Conservation (phyloP, 176 grass and related monocot genomes). For the Thalia dealbata region DNA sequence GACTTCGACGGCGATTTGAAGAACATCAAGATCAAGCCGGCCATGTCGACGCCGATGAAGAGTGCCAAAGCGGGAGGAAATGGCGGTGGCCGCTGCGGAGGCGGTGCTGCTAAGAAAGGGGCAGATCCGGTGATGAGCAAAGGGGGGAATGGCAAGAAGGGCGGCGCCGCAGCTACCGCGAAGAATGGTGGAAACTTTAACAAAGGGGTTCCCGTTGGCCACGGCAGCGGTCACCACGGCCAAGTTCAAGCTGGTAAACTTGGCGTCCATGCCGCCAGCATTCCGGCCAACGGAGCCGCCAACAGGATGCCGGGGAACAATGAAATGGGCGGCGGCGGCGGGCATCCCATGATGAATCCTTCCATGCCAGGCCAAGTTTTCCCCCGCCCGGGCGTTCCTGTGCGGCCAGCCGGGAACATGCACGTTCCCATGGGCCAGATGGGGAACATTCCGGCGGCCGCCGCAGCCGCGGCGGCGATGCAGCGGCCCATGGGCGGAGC, state of each 20-base stretch:
- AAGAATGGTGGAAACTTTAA: constrained; percentile 19
- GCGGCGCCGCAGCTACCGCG: constrained; percentile 18
- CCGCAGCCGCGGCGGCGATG: constrained; percentile 13
- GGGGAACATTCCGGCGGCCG: constrained; percentile 4
- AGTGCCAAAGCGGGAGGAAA: constrained; percentile 32
- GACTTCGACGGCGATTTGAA: constrained; percentile 14
- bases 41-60: constrained; percentile 18
- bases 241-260: constrained; percentile 9
- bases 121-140: background rate
- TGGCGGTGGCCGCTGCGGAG: background rate
- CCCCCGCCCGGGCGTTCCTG: constrained; percentile 25
- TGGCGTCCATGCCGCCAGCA: constrained; percentile 24
- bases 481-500: constrained; percentile 28
- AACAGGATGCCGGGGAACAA: constrained; percentile 20
- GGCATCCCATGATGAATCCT: constrained; percentile 21
- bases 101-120: background rate
- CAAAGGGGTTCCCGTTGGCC: background rate
- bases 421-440: constrained; percentile 15
- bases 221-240: constrained; percentile 11
- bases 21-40: constrained; percentile 49
- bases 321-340: constrained; percentile 26
- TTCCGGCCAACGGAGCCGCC: constrained; percentile 9
- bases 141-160: constrained; percentile 28
- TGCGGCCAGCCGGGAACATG: constrained; percentile 25
- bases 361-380: constrained; percentile 42